Conservation (phyloP, 495 filamentous ascomycete genomes). For the Xylaria venustula region DNA sequence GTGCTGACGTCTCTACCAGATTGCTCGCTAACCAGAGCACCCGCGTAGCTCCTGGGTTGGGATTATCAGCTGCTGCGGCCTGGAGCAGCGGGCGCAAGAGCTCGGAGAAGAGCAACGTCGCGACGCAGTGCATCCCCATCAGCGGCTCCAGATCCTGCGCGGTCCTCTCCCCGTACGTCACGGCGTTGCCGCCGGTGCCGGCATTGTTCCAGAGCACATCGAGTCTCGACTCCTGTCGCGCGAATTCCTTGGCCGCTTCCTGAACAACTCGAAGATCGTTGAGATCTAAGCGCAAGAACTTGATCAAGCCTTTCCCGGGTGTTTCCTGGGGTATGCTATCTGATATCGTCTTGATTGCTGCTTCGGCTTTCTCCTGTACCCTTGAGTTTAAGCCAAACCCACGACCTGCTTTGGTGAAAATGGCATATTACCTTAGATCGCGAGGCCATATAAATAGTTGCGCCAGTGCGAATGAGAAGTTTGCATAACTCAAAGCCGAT, state of each 20-base stretch:
- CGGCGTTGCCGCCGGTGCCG: slow-evolving; percentile 35
- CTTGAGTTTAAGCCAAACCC: neutral
- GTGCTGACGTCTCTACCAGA: no score
- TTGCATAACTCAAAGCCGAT: slow-evolving; percentile 39
- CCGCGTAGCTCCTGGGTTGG: slow-evolving; percentile 31
- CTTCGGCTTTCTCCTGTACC: slow-evolving; percentile 24
- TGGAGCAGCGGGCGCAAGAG: slow-evolving; percentile 44
- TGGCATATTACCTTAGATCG: slow-evolving; percentile 30
- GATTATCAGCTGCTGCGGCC: slow-evolving; percentile 29
- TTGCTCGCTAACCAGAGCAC: slow-evolving; percentile 40
- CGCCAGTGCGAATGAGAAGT: slow-evolving; percentile 35
- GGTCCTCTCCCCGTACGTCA: slow-evolving; percentile 18
- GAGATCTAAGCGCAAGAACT: slow-evolving; percentile 26
- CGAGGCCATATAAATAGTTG: slow-evolving; percentile 36
- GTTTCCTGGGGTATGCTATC: slow-evolving; percentile 23
- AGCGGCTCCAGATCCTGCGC: slow-evolving; percentile 35
- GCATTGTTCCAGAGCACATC: slow-evolving; percentile 29
- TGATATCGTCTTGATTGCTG: slow-evolving; percentile 22
- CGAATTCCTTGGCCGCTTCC: slow-evolving; percentile 15
- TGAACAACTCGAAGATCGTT: slow-evolving; percentile 20
- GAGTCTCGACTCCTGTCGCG: slow-evolving; percentile 18
- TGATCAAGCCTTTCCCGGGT: slow-evolving; percentile 18
- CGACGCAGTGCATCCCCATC: slow-evolving; percentile 37
- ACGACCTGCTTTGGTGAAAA: no score
- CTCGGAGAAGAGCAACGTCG: slow-evolving; percentile 35